Base-by-base conservation (phyloP, 345 rosid species). In the Gossypium stocksii region DNA sequence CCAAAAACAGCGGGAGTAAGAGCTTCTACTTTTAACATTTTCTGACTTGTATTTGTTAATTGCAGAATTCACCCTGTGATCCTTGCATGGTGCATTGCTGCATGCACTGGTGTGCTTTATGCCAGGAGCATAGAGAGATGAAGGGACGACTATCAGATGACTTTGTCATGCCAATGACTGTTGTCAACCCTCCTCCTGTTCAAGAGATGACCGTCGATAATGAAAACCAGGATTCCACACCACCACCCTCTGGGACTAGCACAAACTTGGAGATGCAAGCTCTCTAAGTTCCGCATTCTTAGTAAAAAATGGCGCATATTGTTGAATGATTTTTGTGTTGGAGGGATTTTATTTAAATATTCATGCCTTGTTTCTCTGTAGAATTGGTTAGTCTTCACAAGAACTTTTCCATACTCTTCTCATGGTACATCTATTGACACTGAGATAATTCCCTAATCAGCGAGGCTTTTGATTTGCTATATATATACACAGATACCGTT, bases 101-200 rank as follows among this genome's bases (percentile, higher is more conserved):
- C 77, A 66, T 87, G 70, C 93, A 90, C 82, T 89, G 87, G 83
- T 86, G 95, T 51, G 95, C 97, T 20, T 77, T 87, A 82, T 90
- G 93, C 77, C 92, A 90, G 80, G 95, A 89, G 83, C 97, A 92
- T 82, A 83, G 95, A 41, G 93, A 92, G 88, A 92, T 89, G 97
- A 89, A 90, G 85, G 83, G 86, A 56, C 93, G 88, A 43, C 89
- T 89, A 61, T 85, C 95, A 0, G 97, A 95, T 34, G 84, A 91
- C 82, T 83, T 85, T 29, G 91, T 84, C 49, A 87, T 91, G 94
- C 95, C 98, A 10, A 92, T 91, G 96, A 88, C 99, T 3, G 76
- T 95, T 1, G 89, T 95, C 82, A 91, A 91, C 70, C 94, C 99
- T 45, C 96, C 99, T 16, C 94, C 89, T 6, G 87, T 88, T 80